Percentiles rank a stretch among this genome's conserved stretches.
phyloP scores from a whole-genome alignment of 352 stramenopile genomes.

The Globisporangium carolinianum region DNA sequence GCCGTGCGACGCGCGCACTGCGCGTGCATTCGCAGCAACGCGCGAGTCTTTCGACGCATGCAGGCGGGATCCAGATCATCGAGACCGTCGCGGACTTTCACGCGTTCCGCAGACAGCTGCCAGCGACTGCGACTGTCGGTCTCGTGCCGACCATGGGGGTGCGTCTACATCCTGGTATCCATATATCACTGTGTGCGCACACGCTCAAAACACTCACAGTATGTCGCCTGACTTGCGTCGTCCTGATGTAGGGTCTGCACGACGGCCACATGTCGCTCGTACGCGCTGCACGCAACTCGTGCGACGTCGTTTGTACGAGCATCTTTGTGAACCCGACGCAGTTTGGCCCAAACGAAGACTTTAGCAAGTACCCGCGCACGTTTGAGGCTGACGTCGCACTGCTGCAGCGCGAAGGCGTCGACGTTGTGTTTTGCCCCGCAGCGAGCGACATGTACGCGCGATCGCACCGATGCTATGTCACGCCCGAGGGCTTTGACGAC shows the following conservation, averaged over 20 bases:
- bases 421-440: conserved; percentile 86
- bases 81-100: conserved; percentile 53
- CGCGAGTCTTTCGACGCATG: conserved; percentile 7
- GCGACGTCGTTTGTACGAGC: conserved; percentile 92
- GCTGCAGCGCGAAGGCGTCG: conserved; percentile 82
- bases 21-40: neutral
- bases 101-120: conserved; percentile 36
- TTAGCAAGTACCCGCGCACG: conserved; percentile 96
- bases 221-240: no score
- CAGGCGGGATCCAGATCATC: conserved; percentile 19
- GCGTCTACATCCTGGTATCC: conserved; percentile 5
- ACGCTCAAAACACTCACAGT: no score
- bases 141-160: conserved; percentile 99
- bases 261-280: conserved; percentile 92
- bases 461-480: conserved; percentile 87
- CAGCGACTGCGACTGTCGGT: conserved; percentile 71
- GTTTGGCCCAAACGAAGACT: conserved; percentile 97
- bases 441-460: conserved; percentile 85
- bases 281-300: conserved; percentile 79
- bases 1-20: neutral
- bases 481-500: conserved; percentile 92
- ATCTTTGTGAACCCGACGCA: conserved; percentile 99
- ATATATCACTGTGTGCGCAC: neutral
- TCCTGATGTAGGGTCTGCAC: conserved; percentile 84
- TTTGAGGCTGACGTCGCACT: conserved; percentile 91